These are phyloP conservation scores for Piromyces finnis DNA, from an alignment of 192 early-diverging fungal genomes.

Conservation along the genomic window DNA sequence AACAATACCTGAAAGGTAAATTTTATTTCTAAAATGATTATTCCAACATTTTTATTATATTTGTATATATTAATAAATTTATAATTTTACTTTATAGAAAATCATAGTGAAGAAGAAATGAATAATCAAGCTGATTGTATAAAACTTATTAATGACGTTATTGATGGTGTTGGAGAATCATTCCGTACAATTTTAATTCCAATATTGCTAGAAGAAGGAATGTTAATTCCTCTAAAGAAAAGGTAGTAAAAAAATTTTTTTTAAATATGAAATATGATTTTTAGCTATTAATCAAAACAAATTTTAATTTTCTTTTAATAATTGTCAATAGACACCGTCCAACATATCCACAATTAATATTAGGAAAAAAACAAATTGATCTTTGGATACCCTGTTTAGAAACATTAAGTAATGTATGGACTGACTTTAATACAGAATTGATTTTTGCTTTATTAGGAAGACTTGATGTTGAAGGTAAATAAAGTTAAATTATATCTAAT, in stretches of 20 bases:
- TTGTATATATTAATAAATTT: background rate
- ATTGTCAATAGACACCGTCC: conserved; percentile 13
- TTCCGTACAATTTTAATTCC: conserved; percentile 23
- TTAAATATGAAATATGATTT: no score
- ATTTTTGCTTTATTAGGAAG: conserved; percentile 1
- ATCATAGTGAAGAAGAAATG: conserved; percentile 2
- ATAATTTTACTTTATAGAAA: no score
- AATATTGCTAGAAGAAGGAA: conserved; percentile 26
- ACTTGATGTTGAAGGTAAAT: conserved; percentile 27
- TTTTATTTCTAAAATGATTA: background rate
- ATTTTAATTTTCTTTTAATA: no score
- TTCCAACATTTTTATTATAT: background rate
- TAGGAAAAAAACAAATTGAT: conserved; percentile 14
- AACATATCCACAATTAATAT: conserved; percentile 6
- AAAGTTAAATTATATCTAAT: no score
- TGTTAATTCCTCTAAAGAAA: conserved; percentile 34
- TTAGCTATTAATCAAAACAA: no score
- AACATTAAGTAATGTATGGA: conserved; percentile 4
- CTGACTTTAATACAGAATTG: conserved; percentile 8
- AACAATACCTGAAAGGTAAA: conserved; percentile 6
- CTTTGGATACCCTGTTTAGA: conserved; percentile 8
- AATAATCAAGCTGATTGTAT: background rate
- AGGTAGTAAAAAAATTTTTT: no score
- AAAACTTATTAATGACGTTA: conserved; percentile 10
- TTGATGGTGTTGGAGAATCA: conserved; percentile 13